Evolutionary conservation across 2,329 filamentous ascomycete species (phyloP), one percentile per base, ranked within the genome.

Genomic region (Talaromyces sp.): DNA sequence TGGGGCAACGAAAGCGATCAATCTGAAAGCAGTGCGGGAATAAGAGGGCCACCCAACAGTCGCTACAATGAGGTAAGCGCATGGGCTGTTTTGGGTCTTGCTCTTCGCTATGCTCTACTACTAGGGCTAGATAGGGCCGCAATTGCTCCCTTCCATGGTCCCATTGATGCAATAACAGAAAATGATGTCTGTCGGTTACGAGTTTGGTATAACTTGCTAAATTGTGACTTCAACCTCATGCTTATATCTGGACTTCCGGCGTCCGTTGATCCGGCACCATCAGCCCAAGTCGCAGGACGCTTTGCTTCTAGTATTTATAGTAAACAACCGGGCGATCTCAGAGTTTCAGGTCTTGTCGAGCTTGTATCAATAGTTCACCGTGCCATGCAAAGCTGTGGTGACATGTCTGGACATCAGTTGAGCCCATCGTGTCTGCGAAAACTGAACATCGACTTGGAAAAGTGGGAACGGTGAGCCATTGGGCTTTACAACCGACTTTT

Each of bases 151-250:
- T 69, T 71, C 39, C 58, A 63, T 37, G 61, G 45, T 0, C 54
- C 31, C 8, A 25, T 17, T 7, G 65, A 66, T 9, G 3, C n/a
- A 7, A 45, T 65, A 17, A 67, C 67, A 2, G 62, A 67, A 45
- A 56, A 68, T 9, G 67, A 70, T 45, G 41, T 70, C 39, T 59
- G 57, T 37, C 41, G 60, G 1, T 49, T 71, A 35, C 52, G 70
- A 9, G 69, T 71, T 0, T 71, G 69, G 66, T 68, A 71, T 35
- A 71, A 71, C n/a, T 54, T 71, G 35, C 52, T 71, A 3, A 71
- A 68, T 0, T 71, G 70, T 45, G 69, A 70, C 64, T 70, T 69
- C 25, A 69, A 71, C 25, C 58, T 71, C 6, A 71, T 71, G 70
- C 64, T 71, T 3, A 68, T 67, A 15, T 70, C 70, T 1, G 69